Evolutionary conservation across 2,329 filamentous ascomycete species (phyloP).

Genomic region (Lasiodiplodia gonubiensis): DNA sequence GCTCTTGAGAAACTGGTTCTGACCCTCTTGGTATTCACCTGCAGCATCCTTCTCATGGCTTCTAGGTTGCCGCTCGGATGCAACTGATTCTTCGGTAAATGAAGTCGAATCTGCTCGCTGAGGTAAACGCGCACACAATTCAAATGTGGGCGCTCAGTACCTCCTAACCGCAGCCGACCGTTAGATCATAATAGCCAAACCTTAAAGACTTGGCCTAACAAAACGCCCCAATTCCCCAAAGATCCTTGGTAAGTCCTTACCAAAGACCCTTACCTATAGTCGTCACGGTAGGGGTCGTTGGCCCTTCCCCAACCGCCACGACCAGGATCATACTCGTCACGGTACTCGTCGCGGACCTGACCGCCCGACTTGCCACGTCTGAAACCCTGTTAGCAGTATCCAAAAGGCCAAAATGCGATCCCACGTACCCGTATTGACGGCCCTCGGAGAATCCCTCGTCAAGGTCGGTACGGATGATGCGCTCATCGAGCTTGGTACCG

Average conservation of each 20-base stretch:
- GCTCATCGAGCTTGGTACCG: constrained; percentile 96
- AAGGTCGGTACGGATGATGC: constrained; percentile 92
- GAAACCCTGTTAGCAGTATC: constrained; percentile 31
- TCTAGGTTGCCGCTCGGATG: neutral
- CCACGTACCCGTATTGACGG: constrained; percentile 79
- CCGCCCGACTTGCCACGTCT: constrained; percentile 90
- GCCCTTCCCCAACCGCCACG: constrained; percentile 87
- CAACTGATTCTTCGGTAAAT: constrained; percentile 11
- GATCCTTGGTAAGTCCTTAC: constrained; percentile 1
- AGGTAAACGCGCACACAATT: neutral
- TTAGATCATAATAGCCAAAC: constrained; percentile 9
- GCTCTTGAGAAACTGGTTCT: neutral
- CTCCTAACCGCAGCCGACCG: neutral
- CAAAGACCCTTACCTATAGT: constrained; percentile 26
- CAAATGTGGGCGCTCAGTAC: neutral
- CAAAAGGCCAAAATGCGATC: neutral
- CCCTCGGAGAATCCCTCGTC: constrained; percentile 97
- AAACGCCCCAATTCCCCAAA: neutral
- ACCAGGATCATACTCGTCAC: constrained; percentile 95
- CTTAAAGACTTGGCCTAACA: neutral
- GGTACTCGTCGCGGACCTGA: constrained; percentile 96
- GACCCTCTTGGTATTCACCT: neutral
- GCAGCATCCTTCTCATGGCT: neutral
- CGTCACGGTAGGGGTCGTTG: constrained; percentile 50
- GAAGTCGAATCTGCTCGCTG: neutral